Base-by-base conservation (phyloP, 1,139 yeast genomes). In the Pichia inconspicua region DNA sequence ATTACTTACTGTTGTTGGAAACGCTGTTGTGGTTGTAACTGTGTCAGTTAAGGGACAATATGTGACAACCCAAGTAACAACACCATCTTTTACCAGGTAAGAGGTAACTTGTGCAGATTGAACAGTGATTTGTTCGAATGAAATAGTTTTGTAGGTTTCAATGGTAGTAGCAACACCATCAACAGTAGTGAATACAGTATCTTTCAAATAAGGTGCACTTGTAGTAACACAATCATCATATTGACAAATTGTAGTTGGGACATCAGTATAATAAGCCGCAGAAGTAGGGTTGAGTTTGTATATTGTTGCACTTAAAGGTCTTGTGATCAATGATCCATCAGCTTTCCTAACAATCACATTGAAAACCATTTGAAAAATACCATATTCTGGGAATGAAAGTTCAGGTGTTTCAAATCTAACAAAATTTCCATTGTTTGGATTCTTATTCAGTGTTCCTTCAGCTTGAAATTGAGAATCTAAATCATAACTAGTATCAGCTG, bases 21-120 rank as follows among this genome's bases (percentile, higher is more conserved):
- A 25, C 3, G 47, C 15, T 8, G 45, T 25, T 5, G 31, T 25
- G 4, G 50, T 40, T 3, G 42, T 36, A 1, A 31, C 25, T 11
- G 44, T 42, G 34, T 43, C 56, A 12, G 63, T 54, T 9, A 54
- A 38, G 12, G 62, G 61, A 39, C 54, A 53, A 41, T 53, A 55
- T 10, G 62, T 59, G 5, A 51, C 49, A 36, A 55, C 44, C 19
- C 40, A 42, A 15, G 50, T 48, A 12, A 47, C 49, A 8, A 41
- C 43, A 30, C 61, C 62, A 47, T 54, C 49, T 6, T 48, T 45
- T n/a, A 42, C 48, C 10, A 42, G 17, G 8, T 25, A 40, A 10
- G 45, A 36, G 14, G 49, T 38, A 7, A 52, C 48, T 27, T 15
- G 44, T 35, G 40, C 44, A 10, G 45, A 47, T 22, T 49, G 54